Percentiles rank a stretch among this genome's conserved stretches.
phyloP scores from a whole-genome alignment of 192 early-diverging fungal genomes.

The Lobosporangium transversale region DNA sequence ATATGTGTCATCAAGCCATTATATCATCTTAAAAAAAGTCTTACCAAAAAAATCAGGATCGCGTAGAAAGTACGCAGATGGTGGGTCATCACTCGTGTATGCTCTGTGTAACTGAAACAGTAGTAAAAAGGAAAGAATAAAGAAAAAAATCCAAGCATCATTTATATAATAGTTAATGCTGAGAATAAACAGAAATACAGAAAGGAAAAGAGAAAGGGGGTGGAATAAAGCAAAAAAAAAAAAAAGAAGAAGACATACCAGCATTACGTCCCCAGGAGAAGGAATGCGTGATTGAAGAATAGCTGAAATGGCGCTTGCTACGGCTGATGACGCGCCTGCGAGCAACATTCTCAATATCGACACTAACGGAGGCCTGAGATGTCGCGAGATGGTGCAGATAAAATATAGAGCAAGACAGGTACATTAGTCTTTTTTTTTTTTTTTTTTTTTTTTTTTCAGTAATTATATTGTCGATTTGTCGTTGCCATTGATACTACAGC shows the following conservation, averaged over 20 bases:
- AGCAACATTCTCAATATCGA: slow-evolving; percentile 51
- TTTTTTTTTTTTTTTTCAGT: no score
- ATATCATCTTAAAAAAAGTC: not conserved
- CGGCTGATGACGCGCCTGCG: slow-evolving; percentile 45
- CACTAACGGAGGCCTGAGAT: slow-evolving; percentile 18
- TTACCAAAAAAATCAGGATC: slow-evolving; percentile 53
- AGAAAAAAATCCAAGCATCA: no score
- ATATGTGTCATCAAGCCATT: no score
- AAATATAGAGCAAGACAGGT: not conserved
- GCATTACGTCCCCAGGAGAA: slow-evolving; percentile 67
- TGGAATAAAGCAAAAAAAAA: no score
- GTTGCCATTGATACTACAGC: no score
- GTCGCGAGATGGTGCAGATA: no score
- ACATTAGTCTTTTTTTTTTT: no score
- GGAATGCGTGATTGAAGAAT: slow-evolving; percentile 52
- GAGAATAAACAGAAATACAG: no score
- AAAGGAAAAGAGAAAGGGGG: no score
- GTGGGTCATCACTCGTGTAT: slow-evolving; percentile 55
- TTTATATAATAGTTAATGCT: no score
- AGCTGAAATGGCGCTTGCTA: slow-evolving; percentile 56
- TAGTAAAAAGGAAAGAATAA: no score
- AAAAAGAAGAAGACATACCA: slow-evolving; percentile 52
- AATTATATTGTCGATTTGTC: no score
- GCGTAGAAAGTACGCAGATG: slow-evolving; percentile 54
- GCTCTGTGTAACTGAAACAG: slow-evolving; percentile 58